Evolutionary conservation across 164 flowering plant species (phyloP), one percentile per base, ranked within the genome.

Genomic region (Santalum album): DNA sequence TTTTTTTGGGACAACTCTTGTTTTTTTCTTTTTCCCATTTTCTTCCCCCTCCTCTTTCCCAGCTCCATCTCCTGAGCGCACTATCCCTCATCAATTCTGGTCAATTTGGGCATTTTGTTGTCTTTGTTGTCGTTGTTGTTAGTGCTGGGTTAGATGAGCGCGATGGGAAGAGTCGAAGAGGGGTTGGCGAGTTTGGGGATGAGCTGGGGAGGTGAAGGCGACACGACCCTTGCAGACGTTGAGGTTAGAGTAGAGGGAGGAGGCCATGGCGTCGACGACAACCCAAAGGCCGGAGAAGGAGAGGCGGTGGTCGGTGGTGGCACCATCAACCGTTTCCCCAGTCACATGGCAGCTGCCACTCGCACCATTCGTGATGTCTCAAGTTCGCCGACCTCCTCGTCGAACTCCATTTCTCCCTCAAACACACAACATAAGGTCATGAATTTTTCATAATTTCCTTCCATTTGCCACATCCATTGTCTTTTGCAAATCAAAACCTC

Each of bases 331-430:
- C 84, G 96, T 96, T 92, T 83, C 66, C 98, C 98, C 0, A 96
- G 95, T 54, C 98, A 89, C 76, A 92, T 92, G 98, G 98, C 87
- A 15, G 77, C 87, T 10, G 98, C 98, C 16, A 84, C 89, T 26
- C 90, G 94, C 51, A 96, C 96, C 74, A 92, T 92, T 51, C 83
- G 90, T 32, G 66, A 75, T 55, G 96, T 35, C 95, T 92, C 64
- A 88, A 89, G 70, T 69, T 83, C 61, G 72, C 96, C 53, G 95
- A 88, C 71, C 73, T 92, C 65, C 95, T 92, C 71, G 75, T 92
- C 52, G 96, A 89, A 77, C 91, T 92, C 39, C 25, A 4, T 22
- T 46, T 56, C 56, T 57, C 59, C 56, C 62, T 47, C 40, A 47
- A 34, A 32, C 12, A 26, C 23, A 58, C 48, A 14, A 36, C 32